Percentiles rank a stretch among this genome's conserved stretches.
phyloP scores from a whole-genome alignment of 1,284 basidiomycete genomes.

The Irpex sp. region DNA sequence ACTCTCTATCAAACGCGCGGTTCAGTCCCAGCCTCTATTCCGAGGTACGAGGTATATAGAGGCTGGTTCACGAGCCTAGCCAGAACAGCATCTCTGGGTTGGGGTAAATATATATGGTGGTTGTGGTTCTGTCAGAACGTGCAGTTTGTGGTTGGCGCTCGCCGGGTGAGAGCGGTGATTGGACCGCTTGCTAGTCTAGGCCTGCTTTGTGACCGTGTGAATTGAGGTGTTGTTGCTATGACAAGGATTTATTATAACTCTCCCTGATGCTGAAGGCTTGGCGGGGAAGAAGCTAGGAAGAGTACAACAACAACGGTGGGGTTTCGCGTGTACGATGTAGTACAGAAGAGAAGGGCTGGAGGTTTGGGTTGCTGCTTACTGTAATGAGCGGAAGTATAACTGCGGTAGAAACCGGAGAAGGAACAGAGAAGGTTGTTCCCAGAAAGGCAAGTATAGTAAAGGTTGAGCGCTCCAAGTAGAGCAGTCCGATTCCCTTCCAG shows the following conservation, averaged over 20 bases:
- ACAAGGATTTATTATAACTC: not conserved
- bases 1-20: no score
- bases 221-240: conserved; percentile 9
- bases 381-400: no score
- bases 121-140: conserved; percentile 9
- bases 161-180: not conserved
- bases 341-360: not conserved
- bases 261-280: not conserved
- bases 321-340: not conserved
- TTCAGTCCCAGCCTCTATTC: no score
- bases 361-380: not conserved
- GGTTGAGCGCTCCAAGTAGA: not conserved
- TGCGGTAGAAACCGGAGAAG: no score
- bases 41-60: no score
- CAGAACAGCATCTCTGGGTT: conserved; percentile 55
- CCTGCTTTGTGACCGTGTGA: conserved; percentile 11
- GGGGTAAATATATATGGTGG: conserved; percentile 20
- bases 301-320: not conserved
- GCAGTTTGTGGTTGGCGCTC: not conserved
- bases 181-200: not conserved
- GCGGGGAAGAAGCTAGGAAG: not conserved
- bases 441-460: not conserved
- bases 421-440: not conserved
- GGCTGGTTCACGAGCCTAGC: conserved; percentile 22
- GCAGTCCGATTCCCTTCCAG: no score